Conservation (phyloP, 2,329 filamentous ascomycete genomes). For the Colletotrichum eleusines region DNA sequence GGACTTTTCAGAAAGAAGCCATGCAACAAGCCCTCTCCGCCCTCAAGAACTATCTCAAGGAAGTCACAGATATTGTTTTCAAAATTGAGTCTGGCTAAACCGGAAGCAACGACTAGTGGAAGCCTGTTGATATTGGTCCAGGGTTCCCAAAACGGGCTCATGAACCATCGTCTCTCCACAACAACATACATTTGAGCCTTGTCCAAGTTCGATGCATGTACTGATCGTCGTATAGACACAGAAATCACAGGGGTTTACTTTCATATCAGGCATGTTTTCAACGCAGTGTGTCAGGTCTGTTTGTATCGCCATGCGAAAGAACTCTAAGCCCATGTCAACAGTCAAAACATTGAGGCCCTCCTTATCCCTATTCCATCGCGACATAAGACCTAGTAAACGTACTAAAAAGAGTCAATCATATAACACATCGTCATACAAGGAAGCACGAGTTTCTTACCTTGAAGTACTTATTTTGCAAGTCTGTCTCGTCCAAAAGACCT, state of each 20-base stretch:
- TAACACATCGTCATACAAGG: not conserved
- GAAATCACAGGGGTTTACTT: not conserved
- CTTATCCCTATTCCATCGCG: not conserved
- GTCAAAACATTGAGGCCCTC: not conserved
- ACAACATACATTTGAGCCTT: not conserved
- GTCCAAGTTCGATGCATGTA: not conserved
- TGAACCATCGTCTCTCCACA: not conserved
- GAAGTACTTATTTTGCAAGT: constrained; percentile 37
- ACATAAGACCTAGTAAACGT: not conserved
- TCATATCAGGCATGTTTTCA: not conserved
- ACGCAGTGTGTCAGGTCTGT: not conserved
- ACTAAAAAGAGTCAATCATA: not conserved
- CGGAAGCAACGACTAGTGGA: no score
- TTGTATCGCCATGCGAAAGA: not conserved
- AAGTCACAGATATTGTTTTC: no score
- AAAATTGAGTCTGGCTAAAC: no score
- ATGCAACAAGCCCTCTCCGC: no score
- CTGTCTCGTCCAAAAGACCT: constrained; percentile 24
- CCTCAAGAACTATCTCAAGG: no score
- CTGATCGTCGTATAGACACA: not conserved
- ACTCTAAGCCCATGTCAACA: not conserved
- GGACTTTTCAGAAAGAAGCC: no score
- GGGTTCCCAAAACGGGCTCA: not conserved
- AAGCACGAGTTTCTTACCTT: not conserved
- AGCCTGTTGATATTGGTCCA: no score